These are phyloP conservation scores for Xylaria venustula DNA, from an alignment of 495 filamentous ascomycete species.

Conservation along the genomic window DNA sequence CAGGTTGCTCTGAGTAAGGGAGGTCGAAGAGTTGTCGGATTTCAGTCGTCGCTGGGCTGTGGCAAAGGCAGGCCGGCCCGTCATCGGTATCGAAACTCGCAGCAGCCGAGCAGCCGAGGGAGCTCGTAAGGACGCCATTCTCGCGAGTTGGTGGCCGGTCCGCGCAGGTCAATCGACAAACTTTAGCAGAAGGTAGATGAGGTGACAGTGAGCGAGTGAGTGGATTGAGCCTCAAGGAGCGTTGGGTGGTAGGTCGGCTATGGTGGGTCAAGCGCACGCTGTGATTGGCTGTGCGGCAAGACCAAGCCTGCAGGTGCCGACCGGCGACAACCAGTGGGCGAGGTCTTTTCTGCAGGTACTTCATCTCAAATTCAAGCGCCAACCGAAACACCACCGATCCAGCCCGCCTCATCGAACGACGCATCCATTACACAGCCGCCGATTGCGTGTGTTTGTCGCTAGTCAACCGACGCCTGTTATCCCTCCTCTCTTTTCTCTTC, in stretches of 20 bases:
- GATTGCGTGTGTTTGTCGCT: constrained; percentile 24
- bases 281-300: constrained; percentile 31
- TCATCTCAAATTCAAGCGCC: constrained; percentile 26
- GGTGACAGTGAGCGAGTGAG: background rate
- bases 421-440: constrained; percentile 22
- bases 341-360: constrained; percentile 35
- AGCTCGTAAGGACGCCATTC: constrained; percentile 41
- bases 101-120: constrained; percentile 44
- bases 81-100: constrained; percentile 37
- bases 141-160: background rate
- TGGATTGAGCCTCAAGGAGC: background rate
- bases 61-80: constrained; percentile 33
- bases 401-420: constrained; percentile 13
- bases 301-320: constrained; percentile 5
- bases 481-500: constrained; percentile 14
- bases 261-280: background rate
- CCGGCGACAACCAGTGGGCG: constrained; percentile 14
- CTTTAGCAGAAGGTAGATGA: background rate
- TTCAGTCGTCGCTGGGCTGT: constrained; percentile 47
- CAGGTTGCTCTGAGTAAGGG: constrained; percentile 20
- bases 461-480: constrained; percentile 25
- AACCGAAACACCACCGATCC: constrained; percentile 23
- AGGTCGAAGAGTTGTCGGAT: constrained; percentile 35
- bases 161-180: constrained; percentile 13
- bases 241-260: constrained; percentile 7